These are phyloP conservation scores for Heritiera littoralis DNA, from an alignment of 345 rosid species.

Conservation along the genomic window DNA sequence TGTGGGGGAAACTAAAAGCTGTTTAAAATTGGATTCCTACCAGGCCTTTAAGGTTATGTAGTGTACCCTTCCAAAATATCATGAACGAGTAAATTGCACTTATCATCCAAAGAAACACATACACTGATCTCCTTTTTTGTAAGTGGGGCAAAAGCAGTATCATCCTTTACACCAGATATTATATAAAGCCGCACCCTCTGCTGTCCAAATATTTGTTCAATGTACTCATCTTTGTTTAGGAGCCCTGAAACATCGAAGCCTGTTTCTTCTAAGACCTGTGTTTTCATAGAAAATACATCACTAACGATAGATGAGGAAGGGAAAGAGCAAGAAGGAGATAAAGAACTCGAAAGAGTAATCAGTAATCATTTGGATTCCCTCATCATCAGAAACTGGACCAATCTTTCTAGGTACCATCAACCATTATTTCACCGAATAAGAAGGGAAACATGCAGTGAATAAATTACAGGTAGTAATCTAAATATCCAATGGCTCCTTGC, in stretches of 20 bases:
- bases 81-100: background rate
- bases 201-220: conserved; percentile 86
- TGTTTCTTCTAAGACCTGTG: conserved; percentile 91
- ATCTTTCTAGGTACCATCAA: background rate
- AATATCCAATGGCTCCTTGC: background rate
- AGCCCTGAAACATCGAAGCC: conserved; percentile 88
- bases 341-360: background rate
- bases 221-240: conserved; percentile 76
- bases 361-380: background rate
- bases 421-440: background rate
- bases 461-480: background rate
- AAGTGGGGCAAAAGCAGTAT: conserved; percentile 90
- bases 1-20: background rate
- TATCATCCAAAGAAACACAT: conserved; percentile 36
- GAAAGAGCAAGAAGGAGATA: background rate
- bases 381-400: background rate
- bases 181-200: conserved; percentile 96
- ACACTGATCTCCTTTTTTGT: conserved; percentile 99
- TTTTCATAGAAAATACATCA: conserved; percentile 22
- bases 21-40: background rate
- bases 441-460: conserved; percentile 10
- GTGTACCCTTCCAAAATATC: background rate
- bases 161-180: conserved; percentile 85
- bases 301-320: background rate
- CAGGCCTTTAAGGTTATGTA: background rate